phyloP scores from a whole-genome alignment of 768 basidiomycete genomes.

The Termitomyces sp. region DNA sequence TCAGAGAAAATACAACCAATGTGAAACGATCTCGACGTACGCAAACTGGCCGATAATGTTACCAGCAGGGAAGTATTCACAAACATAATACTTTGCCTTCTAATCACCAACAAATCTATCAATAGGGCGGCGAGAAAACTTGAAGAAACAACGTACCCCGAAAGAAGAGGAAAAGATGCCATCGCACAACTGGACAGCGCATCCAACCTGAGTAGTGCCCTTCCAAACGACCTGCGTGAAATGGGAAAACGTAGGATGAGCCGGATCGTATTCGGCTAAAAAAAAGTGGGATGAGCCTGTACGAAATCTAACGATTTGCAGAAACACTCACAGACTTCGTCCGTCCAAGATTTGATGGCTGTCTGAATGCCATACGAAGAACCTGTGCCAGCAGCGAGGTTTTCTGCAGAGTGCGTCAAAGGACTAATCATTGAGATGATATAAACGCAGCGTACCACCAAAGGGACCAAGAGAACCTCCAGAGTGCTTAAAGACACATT shows the following conservation, averaged over 20 bases:
- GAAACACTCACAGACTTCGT: slow-evolving; percentile 54
- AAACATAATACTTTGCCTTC: slow-evolving; percentile 58
- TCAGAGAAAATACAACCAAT: not conserved
- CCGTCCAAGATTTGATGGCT: slow-evolving; percentile 59
- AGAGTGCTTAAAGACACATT: slow-evolving; percentile 67
- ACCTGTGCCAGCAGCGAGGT: slow-evolving; percentile 72
- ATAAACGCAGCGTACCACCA: slow-evolving; percentile 42
- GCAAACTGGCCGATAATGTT: slow-evolving; percentile 59
- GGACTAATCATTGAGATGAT: not conserved
- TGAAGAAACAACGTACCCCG: slow-evolving; percentile 38
- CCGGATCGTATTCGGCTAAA: slow-evolving; percentile 50
- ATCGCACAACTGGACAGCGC: slow-evolving; percentile 50
- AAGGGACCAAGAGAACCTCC: slow-evolving; percentile 57
- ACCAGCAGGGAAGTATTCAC: slow-evolving; percentile 62
- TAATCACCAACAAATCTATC: slow-evolving; percentile 19
- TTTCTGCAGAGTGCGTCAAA: slow-evolving; percentile 38
- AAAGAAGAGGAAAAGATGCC: slow-evolving; percentile 53
- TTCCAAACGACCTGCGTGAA: slow-evolving; percentile 82
- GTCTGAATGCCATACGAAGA: slow-evolving; percentile 37
- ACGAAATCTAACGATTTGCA: not conserved
- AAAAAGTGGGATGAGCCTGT: not conserved
- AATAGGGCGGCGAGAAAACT: not conserved
- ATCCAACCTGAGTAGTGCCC: slow-evolving; percentile 55
- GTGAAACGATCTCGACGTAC: slow-evolving; percentile 35
- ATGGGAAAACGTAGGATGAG: slow-evolving; percentile 56